phyloP scores from a whole-genome alignment of 352 stramenopile species.

The Phytophthora cactorum region DNA sequence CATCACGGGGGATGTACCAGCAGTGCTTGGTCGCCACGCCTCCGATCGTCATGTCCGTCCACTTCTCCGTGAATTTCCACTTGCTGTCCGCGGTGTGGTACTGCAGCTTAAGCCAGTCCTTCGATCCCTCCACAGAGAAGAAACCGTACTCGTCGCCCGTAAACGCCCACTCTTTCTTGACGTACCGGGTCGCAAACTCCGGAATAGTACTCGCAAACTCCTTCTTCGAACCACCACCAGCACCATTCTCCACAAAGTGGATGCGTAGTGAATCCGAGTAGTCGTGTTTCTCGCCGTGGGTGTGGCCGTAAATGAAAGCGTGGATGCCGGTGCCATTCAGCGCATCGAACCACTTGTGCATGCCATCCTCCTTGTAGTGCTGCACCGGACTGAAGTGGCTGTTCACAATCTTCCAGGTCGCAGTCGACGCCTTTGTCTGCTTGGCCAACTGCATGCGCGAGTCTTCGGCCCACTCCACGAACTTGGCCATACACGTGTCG shows the following conservation, averaged over 20 bases:
- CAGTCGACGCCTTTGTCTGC: too few relatives aligned
- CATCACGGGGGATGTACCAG: conserved; percentile 1
- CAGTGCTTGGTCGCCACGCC: conserved; percentile 10
- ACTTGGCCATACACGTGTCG: too few relatives aligned
- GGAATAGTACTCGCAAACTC: too few relatives aligned
- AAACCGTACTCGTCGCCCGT: conserved; percentile 23
- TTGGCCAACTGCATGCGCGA: too few relatives aligned
- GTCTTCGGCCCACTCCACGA: too few relatives aligned
- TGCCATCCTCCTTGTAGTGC: conserved; percentile 17
- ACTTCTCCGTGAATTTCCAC: conserved; percentile 15
- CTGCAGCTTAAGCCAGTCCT: conserved; percentile 17
- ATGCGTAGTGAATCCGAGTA: conserved; percentile 19
- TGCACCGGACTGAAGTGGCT: too few relatives aligned
- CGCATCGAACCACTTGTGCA: conserved; percentile 26
- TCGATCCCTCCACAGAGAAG: conserved; percentile 18
- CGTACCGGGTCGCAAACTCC: conserved; percentile 1
- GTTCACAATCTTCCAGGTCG: too few relatives aligned
- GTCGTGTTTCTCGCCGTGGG: conserved; percentile 7
- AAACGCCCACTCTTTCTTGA: conserved; percentile 19
- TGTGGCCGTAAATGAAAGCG: conserved; percentile 17
- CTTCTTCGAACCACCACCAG: conserved; percentile 23
- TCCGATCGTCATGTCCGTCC: conserved; percentile 12
- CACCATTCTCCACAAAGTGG: conserved; percentile 28
- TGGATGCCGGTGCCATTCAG: conserved; percentile 15
- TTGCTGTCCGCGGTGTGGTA: neutral